phyloP scores from a whole-genome alignment of 257 asterid genomes.

The Anisodus acutangulus region DNA sequence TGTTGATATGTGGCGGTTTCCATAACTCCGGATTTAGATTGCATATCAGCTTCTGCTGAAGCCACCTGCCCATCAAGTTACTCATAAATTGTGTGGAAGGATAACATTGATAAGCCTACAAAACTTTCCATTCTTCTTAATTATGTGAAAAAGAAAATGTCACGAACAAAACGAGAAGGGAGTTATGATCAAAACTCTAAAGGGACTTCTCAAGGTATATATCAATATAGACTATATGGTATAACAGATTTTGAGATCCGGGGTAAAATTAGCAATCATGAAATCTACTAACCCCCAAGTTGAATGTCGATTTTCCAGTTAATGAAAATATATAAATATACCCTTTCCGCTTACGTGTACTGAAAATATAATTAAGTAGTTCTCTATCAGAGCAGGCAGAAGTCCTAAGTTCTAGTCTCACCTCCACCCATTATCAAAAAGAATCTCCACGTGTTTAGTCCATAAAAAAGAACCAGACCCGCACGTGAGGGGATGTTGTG shows the following conservation, averaged over 20 bases:
- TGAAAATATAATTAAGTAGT: background rate
- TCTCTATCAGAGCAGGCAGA: background rate
- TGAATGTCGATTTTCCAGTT: background rate
- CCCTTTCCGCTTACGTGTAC: background rate
- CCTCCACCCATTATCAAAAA: background rate
- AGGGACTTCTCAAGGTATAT: slow-evolving; percentile 11
- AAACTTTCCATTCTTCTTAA: background rate
- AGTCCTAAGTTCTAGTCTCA: background rate
- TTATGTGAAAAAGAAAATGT: slow-evolving; percentile 18
- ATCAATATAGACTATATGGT: background rate
- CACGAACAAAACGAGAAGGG: background rate
- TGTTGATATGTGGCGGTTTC: slow-evolving; percentile 50
- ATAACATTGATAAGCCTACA: background rate
- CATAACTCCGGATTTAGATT: slow-evolving; percentile 43
- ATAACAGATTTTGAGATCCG: background rate
- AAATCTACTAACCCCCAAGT: slow-evolving; percentile 15
- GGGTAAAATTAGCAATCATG: slow-evolving; percentile 4
- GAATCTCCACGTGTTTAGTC: background rate
- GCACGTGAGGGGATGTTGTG: background rate
- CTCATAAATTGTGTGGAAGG: slow-evolving; percentile 17
- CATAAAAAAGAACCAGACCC: slow-evolving; percentile 1
- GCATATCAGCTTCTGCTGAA: slow-evolving; percentile 50
- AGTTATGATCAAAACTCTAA: slow-evolving; percentile 9
- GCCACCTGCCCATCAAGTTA: slow-evolving; percentile 50
- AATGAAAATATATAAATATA: background rate